Conservation (phyloP, 371 early-diverging fungal genomes). For the Furculomyces boomerangus region DNA sequence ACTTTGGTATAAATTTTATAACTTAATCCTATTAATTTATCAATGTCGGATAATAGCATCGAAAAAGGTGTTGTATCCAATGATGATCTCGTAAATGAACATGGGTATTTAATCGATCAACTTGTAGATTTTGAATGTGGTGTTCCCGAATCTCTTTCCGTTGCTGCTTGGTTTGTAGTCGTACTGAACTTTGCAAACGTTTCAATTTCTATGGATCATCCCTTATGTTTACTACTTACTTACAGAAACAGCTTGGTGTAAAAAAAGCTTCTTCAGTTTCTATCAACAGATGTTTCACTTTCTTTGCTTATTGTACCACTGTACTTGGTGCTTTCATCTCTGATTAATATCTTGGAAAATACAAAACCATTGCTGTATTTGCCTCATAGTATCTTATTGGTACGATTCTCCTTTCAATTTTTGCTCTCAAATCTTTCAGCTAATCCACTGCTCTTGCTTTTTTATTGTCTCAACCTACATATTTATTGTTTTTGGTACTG, state of each 20-base stretch:
- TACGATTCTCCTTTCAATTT: constrained; percentile 38
- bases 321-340: constrained; percentile 62
- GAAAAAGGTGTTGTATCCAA: too few species aligned
- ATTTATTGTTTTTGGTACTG: constrained; percentile 68
- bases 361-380: constrained; percentile 52
- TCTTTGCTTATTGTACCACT: constrained; percentile 62
- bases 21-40: too few species aligned
- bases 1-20: too few species aligned
- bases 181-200: constrained; percentile 41
- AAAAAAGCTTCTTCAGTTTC: constrained; percentile 13
- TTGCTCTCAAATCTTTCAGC: constrained; percentile 34
- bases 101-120: constrained; percentile 2
- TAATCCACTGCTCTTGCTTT: constrained; percentile 38
- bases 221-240: constrained; percentile 48
- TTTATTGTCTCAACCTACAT: constrained; percentile 38
- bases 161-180: constrained; percentile 16
- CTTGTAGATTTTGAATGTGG: constrained; percentile 10
- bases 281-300: constrained; percentile 19
- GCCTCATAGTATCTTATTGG: constrained; percentile 45
- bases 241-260: constrained; percentile 10
- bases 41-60: too few species aligned
- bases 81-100: too few species aligned
- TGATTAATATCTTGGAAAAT: constrained; percentile 67
- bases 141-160: constrained; percentile 9
- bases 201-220: constrained; percentile 63